phyloP scores from a whole-genome alignment of 306 rosid species.

The Lupinus albus region DNA sequence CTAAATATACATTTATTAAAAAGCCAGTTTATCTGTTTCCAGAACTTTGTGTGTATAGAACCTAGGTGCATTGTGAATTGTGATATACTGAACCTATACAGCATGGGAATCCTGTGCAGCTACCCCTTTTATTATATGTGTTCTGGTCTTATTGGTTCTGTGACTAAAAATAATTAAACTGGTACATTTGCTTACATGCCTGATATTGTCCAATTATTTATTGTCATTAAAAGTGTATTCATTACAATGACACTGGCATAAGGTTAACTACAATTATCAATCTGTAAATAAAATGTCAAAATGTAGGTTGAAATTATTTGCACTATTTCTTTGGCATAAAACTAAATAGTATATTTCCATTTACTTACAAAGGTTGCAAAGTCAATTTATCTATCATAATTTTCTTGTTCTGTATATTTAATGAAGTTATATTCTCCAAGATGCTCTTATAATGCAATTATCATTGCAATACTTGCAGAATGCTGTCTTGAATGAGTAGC shows the following conservation, averaged over 20 bases:
- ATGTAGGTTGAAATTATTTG: conserved; percentile 13
- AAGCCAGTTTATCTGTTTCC: no score
- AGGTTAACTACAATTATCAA: conserved; percentile 3
- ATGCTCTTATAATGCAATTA: conserved; percentile 26
- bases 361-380: conserved; percentile 1
- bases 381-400: not conserved
- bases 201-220: no score
- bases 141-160: no score
- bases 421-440: conserved; percentile 17
- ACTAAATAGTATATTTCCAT: conserved; percentile 7
- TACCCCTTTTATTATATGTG: no score
- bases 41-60: no score
- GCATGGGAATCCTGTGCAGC: no score
- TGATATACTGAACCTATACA: no score
- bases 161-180: no score
- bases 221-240: no score
- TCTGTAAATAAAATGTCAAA: not conserved
- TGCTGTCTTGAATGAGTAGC: not conserved
- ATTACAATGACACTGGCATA: not conserved
- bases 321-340: conserved; percentile 1
- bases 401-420: conserved; percentile 11
- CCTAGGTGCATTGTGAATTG: no score
- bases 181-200: no score
- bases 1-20: no score
- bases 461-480: conserved; percentile 23